Evolutionary conservation across 495 filamentous ascomycete genomes (phyloP).

Genomic region (Talaromyces wortmannii): DNA sequence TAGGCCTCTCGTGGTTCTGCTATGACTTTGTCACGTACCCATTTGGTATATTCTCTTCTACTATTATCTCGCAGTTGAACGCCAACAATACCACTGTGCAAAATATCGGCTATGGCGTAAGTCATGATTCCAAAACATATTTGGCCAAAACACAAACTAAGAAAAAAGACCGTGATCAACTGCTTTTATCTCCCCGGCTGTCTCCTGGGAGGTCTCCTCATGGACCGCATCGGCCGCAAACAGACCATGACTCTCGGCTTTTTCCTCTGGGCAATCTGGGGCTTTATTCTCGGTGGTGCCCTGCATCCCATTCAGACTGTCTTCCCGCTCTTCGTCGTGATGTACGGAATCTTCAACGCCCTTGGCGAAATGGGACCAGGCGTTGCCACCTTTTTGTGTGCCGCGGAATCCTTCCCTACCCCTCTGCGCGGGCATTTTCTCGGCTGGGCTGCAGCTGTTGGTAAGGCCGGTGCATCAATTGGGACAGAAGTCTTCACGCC

Average conservation of each 20-base stretch:
- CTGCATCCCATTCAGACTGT: constrained; percentile 30
- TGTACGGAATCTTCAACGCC: constrained; percentile 44
- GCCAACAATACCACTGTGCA: constrained; percentile 32
- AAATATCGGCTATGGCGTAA: constrained; percentile 35
- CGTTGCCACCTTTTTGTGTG: constrained; percentile 35
- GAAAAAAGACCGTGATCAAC: constrained; percentile 34
- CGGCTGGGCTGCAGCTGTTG: constrained; percentile 38
- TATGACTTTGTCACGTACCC: constrained; percentile 38
- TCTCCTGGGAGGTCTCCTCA: constrained; percentile 37
- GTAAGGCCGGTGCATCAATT: constrained; percentile 43
- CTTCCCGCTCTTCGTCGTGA: constrained; percentile 42
- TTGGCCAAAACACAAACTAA: background rate
- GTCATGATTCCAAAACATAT: background rate
- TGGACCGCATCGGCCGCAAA: constrained; percentile 42
- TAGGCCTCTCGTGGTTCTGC: constrained; percentile 30
- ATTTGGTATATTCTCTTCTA: constrained; percentile 31
- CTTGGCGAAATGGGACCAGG: constrained; percentile 44
- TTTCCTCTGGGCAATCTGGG: constrained; percentile 30
- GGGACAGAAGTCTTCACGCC: constrained; percentile 40
- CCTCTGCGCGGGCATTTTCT: constrained; percentile 42
- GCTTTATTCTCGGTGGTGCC: constrained; percentile 41
- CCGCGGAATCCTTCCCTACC: constrained; percentile 43
- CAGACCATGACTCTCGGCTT: constrained; percentile 41
- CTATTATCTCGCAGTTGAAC: constrained; percentile 25
- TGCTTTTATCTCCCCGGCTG: constrained; percentile 42